Conservation (phyloP, 768 basidiomycete genomes). For the Rhodotorula graminis region DNA sequence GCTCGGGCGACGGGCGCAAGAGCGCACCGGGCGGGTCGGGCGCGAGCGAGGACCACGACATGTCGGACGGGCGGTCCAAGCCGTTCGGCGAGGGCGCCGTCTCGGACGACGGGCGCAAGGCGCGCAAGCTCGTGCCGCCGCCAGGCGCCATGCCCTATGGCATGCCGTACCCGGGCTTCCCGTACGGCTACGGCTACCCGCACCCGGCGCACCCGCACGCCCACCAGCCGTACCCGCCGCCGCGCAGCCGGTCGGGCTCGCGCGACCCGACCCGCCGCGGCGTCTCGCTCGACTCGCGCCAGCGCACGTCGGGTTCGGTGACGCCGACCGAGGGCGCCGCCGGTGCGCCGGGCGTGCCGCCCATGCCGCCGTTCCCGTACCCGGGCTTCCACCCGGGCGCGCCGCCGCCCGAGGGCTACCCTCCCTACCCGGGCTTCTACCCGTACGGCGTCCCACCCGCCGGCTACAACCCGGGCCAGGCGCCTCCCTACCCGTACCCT, state of each 20-base stretch:
- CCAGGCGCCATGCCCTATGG: conserved; percentile 16
- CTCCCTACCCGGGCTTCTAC: conserved; percentile 24
- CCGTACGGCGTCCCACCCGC: conserved; percentile 26
- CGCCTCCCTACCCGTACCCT: conserved; percentile 24
- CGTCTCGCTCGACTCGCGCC: conserved; percentile 26
- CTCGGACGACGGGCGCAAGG: conserved; percentile 21
- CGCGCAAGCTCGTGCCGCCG: conserved; percentile 31
- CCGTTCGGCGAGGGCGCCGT: conserved; percentile 26
- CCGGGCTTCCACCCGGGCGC: conserved; percentile 26
- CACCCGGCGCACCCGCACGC: conserved; percentile 27
- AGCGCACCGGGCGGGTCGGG: conserved; percentile 29
- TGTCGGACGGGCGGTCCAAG: conserved; percentile 19
- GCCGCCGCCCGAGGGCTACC: conserved; percentile 29
- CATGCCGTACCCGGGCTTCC: conserved; percentile 28
- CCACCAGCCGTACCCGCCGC: conserved; percentile 36
- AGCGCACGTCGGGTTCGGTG: not conserved
- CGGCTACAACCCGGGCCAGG: conserved; percentile 23
- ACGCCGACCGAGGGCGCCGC: conserved; percentile 15
- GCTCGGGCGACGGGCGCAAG: conserved; percentile 26
- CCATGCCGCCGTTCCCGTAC: conserved; percentile 6
- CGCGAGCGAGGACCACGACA: conserved; percentile 10
- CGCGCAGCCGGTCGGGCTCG: conserved; percentile 25
- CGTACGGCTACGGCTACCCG: conserved; percentile 29
- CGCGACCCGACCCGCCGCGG: conserved; percentile 23
- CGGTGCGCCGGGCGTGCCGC: not conserved